Conservation (phyloP, 495 filamentous ascomycete genomes). For the Chaetomium tenue region DNA sequence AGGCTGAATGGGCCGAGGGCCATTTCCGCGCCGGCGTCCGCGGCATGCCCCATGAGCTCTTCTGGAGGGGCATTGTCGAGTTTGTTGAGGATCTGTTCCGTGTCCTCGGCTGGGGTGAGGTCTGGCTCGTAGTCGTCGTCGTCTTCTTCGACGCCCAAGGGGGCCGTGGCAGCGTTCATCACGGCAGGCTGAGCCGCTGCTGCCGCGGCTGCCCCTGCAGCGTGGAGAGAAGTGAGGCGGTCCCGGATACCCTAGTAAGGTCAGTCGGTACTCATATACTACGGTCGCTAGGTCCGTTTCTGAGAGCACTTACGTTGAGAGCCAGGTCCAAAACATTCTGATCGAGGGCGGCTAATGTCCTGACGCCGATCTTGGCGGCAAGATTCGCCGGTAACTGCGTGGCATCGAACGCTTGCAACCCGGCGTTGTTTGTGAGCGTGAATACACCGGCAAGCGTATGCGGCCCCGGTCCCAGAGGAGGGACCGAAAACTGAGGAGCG, state of each 20-base stretch:
- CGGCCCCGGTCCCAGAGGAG: constrained; percentile 69
- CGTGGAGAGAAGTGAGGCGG: constrained; percentile 39
- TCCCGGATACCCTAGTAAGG: constrained; percentile 39
- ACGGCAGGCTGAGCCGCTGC: constrained; percentile 38
- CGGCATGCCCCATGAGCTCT: constrained; percentile 31
- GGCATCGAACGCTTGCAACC: constrained; percentile 76
- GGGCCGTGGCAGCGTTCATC: constrained; percentile 49
- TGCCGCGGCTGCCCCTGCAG: constrained; percentile 23
- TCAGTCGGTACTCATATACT: constrained; percentile 23
- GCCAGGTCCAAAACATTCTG: constrained; percentile 62
- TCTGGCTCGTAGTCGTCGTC: constrained; percentile 91
- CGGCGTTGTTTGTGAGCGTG: constrained; percentile 72
- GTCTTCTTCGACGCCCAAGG: constrained; percentile 59
- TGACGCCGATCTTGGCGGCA: constrained; percentile 72
- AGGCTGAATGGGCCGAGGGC: constrained; percentile 67
- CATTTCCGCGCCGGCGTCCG: constrained; percentile 44
- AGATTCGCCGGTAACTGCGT: constrained; percentile 69
- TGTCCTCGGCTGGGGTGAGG: constrained; percentile 67
- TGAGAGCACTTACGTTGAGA: constrained; percentile 52
- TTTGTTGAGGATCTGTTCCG: constrained; percentile 69
- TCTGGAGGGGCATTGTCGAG: constrained; percentile 63
- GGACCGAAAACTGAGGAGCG: constrained; percentile 51
- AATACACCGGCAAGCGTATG: constrained; percentile 76
- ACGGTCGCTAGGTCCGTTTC: not conserved
- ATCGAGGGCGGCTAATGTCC: constrained; percentile 64